Evolutionary conservation across 2,329 filamentous ascomycete species (phyloP).

Genomic region (Leptographium lundbergii): DNA sequence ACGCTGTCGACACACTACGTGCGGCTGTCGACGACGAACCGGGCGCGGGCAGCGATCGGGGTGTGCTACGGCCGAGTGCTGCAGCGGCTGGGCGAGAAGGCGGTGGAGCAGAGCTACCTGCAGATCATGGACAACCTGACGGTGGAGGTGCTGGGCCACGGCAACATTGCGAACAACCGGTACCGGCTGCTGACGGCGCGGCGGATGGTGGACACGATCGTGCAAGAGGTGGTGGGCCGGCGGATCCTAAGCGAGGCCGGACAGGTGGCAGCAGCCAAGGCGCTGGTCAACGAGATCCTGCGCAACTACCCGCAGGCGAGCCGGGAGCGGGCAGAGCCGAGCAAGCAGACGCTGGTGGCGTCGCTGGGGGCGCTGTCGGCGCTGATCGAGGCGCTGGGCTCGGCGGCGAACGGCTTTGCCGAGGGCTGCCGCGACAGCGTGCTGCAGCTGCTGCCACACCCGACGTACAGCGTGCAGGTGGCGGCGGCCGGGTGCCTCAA

Average conservation of each 20-base stretch:
- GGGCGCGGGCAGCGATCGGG: constrained; percentile 67
- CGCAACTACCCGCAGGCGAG: constrained; percentile 90
- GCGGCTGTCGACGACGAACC: constrained; percentile 65
- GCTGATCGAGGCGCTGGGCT: constrained; percentile 67
- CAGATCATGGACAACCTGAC: constrained; percentile 73
- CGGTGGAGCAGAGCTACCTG: constrained; percentile 73
- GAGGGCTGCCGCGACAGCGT: constrained; percentile 78
- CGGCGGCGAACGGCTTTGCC: constrained; percentile 65
- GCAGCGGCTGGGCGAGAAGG: constrained; percentile 63
- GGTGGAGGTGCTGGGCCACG: constrained; percentile 64
- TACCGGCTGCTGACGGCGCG: constrained; percentile 78
- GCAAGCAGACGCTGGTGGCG: constrained; percentile 71
- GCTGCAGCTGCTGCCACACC: constrained; percentile 82
- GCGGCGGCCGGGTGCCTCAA: constrained; percentile 79
- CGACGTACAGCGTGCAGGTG: constrained; percentile 91
- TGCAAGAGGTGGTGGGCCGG: constrained; percentile 72
- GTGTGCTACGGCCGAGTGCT: constrained; percentile 79
- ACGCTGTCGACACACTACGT: constrained; percentile 73
- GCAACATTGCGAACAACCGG: constrained; percentile 67
- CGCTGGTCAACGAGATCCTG: constrained; percentile 73
- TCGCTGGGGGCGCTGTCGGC: constrained; percentile 69
- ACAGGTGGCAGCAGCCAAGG: constrained; percentile 69
- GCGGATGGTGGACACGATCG: constrained; percentile 68
- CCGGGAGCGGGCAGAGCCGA: constrained; percentile 77
- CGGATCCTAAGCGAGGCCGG: constrained; percentile 81